Evolutionary conservation across 345 rosid genomes (phyloP).

Genomic region (Eucalyptus pauciflora): DNA sequence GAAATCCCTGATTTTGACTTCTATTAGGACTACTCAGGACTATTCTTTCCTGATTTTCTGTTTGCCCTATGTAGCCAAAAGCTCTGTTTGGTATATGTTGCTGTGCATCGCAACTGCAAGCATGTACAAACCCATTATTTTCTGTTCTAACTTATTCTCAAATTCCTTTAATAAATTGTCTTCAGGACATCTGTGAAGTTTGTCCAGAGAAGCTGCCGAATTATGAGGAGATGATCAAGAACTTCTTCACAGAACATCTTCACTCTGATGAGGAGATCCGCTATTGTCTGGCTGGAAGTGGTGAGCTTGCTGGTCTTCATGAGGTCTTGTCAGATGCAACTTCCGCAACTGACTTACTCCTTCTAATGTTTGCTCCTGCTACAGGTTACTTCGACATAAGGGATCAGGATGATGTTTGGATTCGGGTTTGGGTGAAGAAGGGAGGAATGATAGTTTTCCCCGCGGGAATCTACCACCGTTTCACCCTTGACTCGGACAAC

Average conservation of each 20-base stretch:
- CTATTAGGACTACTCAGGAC: background rate
- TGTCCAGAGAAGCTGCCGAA: conserved; percentile 87
- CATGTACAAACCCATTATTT: background rate
- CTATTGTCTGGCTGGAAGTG: conserved; percentile 85
- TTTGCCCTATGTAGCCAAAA: background rate
- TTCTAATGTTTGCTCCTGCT: background rate
- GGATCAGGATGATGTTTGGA: conserved; percentile 53
- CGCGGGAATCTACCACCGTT: conserved; percentile 83
- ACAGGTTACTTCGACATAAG: conserved; percentile 82
- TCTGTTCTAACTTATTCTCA: background rate
- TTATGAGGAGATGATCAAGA: conserved; percentile 77
- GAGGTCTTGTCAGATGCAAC: background rate
- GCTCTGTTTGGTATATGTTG: background rate
- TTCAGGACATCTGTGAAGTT: conserved; percentile 60
- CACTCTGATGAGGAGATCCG: conserved; percentile 99
- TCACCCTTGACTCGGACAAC: conserved; percentile 64
- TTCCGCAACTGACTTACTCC: background rate
- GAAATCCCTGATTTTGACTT: background rate
- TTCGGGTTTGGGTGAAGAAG: conserved; percentile 74
- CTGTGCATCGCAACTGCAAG: background rate
- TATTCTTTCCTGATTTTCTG: background rate
- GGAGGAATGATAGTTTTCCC: conserved; percentile 86
- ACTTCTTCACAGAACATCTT: conserved; percentile 82
- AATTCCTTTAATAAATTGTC: background rate
- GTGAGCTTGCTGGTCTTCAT: conserved; percentile 10